These are phyloP conservation scores for Penicillium fuscoglaucum DNA, from an alignment of 2,329 filamentous ascomycete species.

Conservation along the genomic window DNA sequence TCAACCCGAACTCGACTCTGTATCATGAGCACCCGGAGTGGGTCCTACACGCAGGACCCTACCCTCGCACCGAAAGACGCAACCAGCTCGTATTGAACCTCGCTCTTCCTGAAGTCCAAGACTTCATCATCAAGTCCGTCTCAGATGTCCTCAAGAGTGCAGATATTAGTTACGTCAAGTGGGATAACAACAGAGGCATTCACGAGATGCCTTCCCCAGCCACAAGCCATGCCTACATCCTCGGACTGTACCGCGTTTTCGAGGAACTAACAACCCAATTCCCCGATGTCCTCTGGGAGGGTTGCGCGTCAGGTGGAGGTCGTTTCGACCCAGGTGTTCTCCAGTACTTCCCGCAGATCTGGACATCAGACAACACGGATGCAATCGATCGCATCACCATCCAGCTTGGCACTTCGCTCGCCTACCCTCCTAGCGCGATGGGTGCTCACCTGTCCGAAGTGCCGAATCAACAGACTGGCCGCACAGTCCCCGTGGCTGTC, in stretches of 20 bases:
- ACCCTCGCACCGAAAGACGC: conserved; percentile 57
- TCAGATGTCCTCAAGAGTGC: conserved; percentile 56
- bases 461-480: conserved; percentile 59
- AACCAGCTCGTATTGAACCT: conserved; percentile 64
- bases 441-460: conserved; percentile 64
- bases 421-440: conserved; percentile 64
- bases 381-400: conserved; percentile 61
- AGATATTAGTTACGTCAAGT: conserved; percentile 63
- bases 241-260: conserved; percentile 64
- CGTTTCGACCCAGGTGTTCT: conserved; percentile 65
- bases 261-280: conserved; percentile 60
- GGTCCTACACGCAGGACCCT: conserved; percentile 58
- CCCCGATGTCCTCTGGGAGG: conserved; percentile 65
- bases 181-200: conserved; percentile 67
- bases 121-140: conserved; percentile 60
- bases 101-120: conserved; percentile 61
- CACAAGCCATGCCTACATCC: conserved; percentile 60
- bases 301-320: conserved; percentile 64
- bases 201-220: conserved; percentile 59
- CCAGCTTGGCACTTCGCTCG: conserved; percentile 64
- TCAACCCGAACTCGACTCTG: conserved; percentile 61
- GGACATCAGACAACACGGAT: conserved; percentile 67
- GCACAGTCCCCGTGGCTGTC: conserved; percentile 59
- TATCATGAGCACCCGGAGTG: conserved; percentile 65
- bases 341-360: conserved; percentile 65